Evolutionary conservation across 257 asterid genomes (phyloP).

Genomic region (Buddleja alternifolia): DNA sequence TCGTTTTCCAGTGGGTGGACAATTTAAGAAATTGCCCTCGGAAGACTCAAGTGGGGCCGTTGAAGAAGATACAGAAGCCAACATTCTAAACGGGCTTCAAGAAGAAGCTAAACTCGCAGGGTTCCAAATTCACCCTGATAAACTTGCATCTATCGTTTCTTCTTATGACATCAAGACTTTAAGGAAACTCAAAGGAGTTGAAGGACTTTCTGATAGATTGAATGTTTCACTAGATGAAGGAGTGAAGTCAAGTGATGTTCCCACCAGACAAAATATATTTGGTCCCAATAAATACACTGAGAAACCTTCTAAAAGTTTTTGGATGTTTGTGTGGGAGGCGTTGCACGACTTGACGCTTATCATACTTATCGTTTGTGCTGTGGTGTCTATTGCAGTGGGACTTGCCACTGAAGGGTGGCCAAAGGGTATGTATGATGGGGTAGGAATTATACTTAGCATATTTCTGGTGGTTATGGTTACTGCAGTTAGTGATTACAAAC

Average conservation of each 20-base stretch:
- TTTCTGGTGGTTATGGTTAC: slow-evolving; percentile 86
- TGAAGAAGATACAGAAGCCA: slow-evolving; percentile 47
- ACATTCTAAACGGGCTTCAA: slow-evolving; percentile 53
- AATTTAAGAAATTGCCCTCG: slow-evolving; percentile 27
- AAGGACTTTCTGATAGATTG: slow-evolving; percentile 73
- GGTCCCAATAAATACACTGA: slow-evolving; percentile 82
- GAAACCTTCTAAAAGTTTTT: slow-evolving; percentile 85
- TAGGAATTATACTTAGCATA: slow-evolving; percentile 87
- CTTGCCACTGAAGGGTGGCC: slow-evolving; percentile 99
- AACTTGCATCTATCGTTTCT: slow-evolving; percentile 80
- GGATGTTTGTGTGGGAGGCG: slow-evolving; percentile 97
- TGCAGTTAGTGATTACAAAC: slow-evolving; percentile 91
- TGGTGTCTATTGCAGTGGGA: slow-evolving; percentile 91
- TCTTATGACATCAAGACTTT: slow-evolving; percentile 76
- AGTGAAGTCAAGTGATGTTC: slow-evolving; percentile 62
- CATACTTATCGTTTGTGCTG: slow-evolving; percentile 88
- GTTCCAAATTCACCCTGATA: slow-evolving; percentile 75
- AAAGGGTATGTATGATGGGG: slow-evolving; percentile 86
- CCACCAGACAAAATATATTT: slow-evolving; percentile 63
- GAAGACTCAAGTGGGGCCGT: slow-evolving; percentile 32
- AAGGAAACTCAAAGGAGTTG: slow-evolving; percentile 71
- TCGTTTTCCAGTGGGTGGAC: slow-evolving; percentile 48
- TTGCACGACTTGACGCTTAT: slow-evolving; percentile 89
- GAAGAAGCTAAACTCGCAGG: slow-evolving; percentile 85
- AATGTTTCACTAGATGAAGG: slow-evolving; percentile 72